Evolutionary conservation across 768 basidiomycete genomes (phyloP), one percentile per base, ranked within the genome.

Genomic region (Boletellus ananas): DNA sequence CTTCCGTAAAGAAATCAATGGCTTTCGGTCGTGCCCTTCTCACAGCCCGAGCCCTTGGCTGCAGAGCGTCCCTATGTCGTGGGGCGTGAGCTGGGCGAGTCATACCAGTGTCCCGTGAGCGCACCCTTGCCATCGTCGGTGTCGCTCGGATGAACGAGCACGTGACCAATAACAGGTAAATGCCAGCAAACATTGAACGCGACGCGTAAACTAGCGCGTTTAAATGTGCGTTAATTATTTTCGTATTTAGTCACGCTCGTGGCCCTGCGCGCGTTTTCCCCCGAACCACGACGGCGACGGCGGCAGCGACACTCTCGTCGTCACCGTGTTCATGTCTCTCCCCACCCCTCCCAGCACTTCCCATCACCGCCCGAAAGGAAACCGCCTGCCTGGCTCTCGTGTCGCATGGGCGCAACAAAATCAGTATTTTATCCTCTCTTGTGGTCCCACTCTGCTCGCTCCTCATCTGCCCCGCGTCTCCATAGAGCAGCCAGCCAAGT

Each of bases 311-410:
- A 29, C 38, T 14, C 37, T 51, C 35, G 51, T 58, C 49, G 52
- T 53, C 59, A 53, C 45, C 45, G 48, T 53, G 51, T 47, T 49
- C 39, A 60, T 64, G 59, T 81, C 80, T 73, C 76, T 87, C 21
- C 75, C 74, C 6, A 85, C 84, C 0, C 85, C 85, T 11, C 85
- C 85, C 5, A 70, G 70, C 47, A 77, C 84, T 5, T 72, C 77
- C 6, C 83, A 82, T 8, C 82, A 81, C 45, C 58, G 57, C 21
- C 78, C 83, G 62, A 83, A 81, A 62, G 81, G 81, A 55, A 75
- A 74, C 58, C 65, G 71, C 35, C 57, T 71, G 34, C 65, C 67
- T 40, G 64, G 68, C 2, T 56, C 66, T 16, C 73, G 67, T 46
- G 79, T 84, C 40, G 74, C 66, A 1, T 84, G 80, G 79, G 76